These are phyloP conservation scores for Aspergillus bertholletiae DNA, from an alignment of 495 filamentous ascomycete species.

Conservation along the genomic window DNA sequence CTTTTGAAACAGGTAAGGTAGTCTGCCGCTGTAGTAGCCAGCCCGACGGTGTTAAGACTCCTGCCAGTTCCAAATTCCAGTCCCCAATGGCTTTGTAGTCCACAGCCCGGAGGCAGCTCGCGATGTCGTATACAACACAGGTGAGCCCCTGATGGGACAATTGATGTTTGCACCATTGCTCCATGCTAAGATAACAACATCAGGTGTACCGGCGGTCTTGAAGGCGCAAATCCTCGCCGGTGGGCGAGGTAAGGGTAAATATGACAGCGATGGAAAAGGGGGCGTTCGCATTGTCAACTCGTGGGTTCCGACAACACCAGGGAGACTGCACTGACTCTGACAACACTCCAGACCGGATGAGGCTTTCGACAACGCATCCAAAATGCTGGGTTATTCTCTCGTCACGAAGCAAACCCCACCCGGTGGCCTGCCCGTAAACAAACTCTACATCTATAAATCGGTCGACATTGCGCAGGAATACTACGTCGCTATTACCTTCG, in stretches of 20 bases:
- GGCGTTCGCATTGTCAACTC: slow-evolving; percentile 27
- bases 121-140: no score
- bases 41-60: no score
- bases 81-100: no score
- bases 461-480: slow-evolving; percentile 26
- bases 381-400: slow-evolving; percentile 31
- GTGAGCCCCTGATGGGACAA: no score
- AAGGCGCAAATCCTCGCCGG: slow-evolving; percentile 33
- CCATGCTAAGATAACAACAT: no score
- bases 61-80: no score
- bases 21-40: no score
- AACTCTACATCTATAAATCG: slow-evolving; percentile 32
- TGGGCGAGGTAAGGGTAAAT: slow-evolving; percentile 30
- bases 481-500: slow-evolving; percentile 33
- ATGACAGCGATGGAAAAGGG: slow-evolving; percentile 27
- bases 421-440: slow-evolving; percentile 26
- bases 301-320: slow-evolving; percentile 4
- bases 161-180: no score
- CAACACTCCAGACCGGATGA: slow-evolving; percentile 20
- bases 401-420: slow-evolving; percentile 30
- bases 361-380: slow-evolving; percentile 26
- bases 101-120: no score
- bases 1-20: no score
- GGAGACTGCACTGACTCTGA: not conserved
- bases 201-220: slow-evolving; percentile 27